Base-by-base conservation (phyloP, 257 asterid genomes). In the Echium plantagineum region DNA sequence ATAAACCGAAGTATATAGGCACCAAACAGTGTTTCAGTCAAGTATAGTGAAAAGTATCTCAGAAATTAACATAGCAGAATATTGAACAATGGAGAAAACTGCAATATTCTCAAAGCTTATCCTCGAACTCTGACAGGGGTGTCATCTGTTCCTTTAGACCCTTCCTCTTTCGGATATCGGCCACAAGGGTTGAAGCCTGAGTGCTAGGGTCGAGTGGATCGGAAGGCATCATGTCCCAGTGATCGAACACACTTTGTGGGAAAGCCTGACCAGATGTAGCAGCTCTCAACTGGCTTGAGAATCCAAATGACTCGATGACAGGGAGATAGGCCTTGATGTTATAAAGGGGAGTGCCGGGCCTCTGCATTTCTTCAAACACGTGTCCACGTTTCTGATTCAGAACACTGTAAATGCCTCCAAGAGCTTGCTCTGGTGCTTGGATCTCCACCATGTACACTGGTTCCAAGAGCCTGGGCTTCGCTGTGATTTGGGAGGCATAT, bases 271-370 rank as follows among this genome's bases (percentile, higher is more conserved):
- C 78, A 0, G 81, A 76, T 12, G 81, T 76, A 32, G 81, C 68
- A 59, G 78, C 81, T 66, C 81, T 76, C 73, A 76, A 69, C 2
- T 69, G 58, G 58, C 75, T 21, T 7, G 81, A 76, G 67, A 76
- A 76, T 51, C 81, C 81, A 46, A 76, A 76, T 0, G 81, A 76
- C 61, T 72, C 75, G 0, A 72, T 9, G 6, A 72, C 81, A 51
- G 81, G 81, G 63, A 76, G 75, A 63, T 76, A 76, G 4, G 81
- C 81, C 73, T 72, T 76, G 69, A 76, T 76, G 75, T 76, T 76
- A 71, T 76, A 76, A 19, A 76, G 72, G 16, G 78, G 81, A 1
- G 78, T 76, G 5, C 81, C 75, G 3, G 66, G 81, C 75, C 81
- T 69, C 71, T 76, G 81, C 78, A 76, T 71, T 61, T 76, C 81